Percentiles rank a stretch among this genome's conserved stretches.
phyloP scores from a whole-genome alignment of 805 yeast genomes.

The Debaryomyces castellii region DNA sequence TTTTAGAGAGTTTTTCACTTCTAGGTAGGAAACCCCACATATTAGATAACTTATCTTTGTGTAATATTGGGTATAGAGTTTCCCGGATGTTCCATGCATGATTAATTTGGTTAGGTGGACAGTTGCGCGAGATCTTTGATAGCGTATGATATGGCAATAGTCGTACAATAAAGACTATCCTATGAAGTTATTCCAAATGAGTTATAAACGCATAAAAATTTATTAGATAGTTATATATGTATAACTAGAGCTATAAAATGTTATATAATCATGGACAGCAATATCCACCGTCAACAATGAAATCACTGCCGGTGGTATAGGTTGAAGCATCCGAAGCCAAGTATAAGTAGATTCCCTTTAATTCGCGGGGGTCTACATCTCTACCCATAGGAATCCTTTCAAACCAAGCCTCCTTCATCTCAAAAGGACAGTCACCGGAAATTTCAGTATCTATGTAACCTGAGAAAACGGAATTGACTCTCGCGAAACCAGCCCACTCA shows the following conservation, averaged over 20 bases:
- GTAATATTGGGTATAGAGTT: no score
- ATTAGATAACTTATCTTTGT: no score
- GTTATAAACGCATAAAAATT: no score
- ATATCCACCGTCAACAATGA: constrained; percentile 72
- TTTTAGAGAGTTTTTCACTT: no score
- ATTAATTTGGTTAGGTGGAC: no score
- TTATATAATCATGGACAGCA: background rate
- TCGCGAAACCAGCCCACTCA: constrained; percentile 43
- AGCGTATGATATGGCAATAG: no score
- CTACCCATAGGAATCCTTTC: constrained; percentile 57
- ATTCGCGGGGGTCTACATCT: constrained; percentile 61
- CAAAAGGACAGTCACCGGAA: constrained; percentile 1
- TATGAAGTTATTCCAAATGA: no score
- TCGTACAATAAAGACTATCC: no score
- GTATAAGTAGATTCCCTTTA: constrained; percentile 69
- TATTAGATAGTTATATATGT: background rate
- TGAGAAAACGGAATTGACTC: constrained; percentile 38
- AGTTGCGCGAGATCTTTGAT: no score
- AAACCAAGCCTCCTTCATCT: constrained; percentile 18
- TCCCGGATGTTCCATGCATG: no score
- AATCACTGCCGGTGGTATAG: constrained; percentile 69
- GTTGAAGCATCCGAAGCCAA: constrained; percentile 72
- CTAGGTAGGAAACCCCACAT: no score
- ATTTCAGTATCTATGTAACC: constrained; percentile 22
- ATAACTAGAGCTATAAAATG: background rate